These are phyloP conservation scores for Ogataea degrootiae DNA, from an alignment of 805 yeast genomes.

Conservation along the genomic window DNA sequence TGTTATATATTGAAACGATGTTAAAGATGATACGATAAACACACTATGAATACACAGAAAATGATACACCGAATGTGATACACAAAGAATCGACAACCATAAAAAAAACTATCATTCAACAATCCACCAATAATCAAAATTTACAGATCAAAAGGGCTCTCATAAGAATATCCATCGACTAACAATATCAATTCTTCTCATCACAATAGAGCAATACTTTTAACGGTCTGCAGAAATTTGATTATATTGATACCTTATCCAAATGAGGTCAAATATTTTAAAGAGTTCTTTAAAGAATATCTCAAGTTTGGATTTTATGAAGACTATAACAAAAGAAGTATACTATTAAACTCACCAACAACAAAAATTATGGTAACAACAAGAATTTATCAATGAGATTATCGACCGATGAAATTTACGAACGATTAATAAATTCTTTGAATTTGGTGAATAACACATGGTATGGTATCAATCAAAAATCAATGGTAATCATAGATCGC, in stretches of 20 bases:
- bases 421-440: slow-evolving; percentile 19
- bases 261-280: slow-evolving; percentile 6
- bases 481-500: neutral
- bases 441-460: slow-evolving; percentile 23
- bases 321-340: slow-evolving; percentile 17
- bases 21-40: neutral
- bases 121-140: no score
- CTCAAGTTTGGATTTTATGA: slow-evolving; percentile 19
- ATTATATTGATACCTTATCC: slow-evolving; percentile 10
- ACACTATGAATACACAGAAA: neutral
- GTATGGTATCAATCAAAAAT: slow-evolving; percentile 6
- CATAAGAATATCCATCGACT: slow-evolving; percentile 4
- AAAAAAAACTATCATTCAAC: neutral
- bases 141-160: slow-evolving; percentile 20
- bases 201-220: neutral
- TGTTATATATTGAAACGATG: no score
- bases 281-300: slow-evolving; percentile 4
- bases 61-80: neutral
- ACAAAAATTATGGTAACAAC: neutral
- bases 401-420: slow-evolving; percentile 7
- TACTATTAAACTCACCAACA: neutral
- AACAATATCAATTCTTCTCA: neutral
- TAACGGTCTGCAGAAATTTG: slow-evolving; percentile 20
- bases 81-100: neutral
- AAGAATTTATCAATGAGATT: neutral